Evolutionary conservation across 1,139 yeast species (phyloP), one percentile per base, ranked within the genome.

Genomic region (Diutina scorzettiae): DNA sequence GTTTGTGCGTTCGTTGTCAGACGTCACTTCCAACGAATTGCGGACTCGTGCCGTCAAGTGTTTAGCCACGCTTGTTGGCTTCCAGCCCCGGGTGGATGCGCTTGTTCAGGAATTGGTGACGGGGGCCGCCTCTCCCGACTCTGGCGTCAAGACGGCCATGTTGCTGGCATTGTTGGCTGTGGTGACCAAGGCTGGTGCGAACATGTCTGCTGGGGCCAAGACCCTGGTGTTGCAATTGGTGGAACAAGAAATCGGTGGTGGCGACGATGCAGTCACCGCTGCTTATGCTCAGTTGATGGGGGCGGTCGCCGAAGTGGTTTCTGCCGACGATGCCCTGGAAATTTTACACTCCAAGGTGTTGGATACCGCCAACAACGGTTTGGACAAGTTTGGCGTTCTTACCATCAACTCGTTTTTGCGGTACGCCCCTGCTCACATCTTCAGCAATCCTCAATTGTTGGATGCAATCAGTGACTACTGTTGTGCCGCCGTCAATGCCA

Each of bases 1-100:
- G 1, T 93, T 91, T 65, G 95, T 93, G 40, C 83, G 94, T 58
- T 84, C 95, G 1, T 69, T 93, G 49, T 73, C 86, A 41, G 98
- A 91, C 62, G 70, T 82, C 3, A 55, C 70, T 1, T 83, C 80
- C 54, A 94, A 81, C 46, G 64, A 73, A 6, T 69, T 91, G 54
- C 74, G 97, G 53, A 61, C 78, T 4, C 75, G 95, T 49, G 95
- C 97, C n/a, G 96, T 95, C 31, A 73, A 71, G 51, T 97, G 96
- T 0, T 67, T 91, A 51, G 95, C 95, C 43, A 78, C 89, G 7
- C 71, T 91, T 55, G 84, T 91, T 53, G 81, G 80, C 51, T 78
- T 83, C 56, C 97, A 89, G 60, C 91, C 97, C 8, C 76, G 96
- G 57, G 91, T 91, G 46, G 98, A 91, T 58, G 95, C 97, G 3